Evolutionary conservation across 257 asterid genomes (phyloP), one percentile per base, ranked within the genome.

Genomic region (Asclepias syriaca): DNA sequence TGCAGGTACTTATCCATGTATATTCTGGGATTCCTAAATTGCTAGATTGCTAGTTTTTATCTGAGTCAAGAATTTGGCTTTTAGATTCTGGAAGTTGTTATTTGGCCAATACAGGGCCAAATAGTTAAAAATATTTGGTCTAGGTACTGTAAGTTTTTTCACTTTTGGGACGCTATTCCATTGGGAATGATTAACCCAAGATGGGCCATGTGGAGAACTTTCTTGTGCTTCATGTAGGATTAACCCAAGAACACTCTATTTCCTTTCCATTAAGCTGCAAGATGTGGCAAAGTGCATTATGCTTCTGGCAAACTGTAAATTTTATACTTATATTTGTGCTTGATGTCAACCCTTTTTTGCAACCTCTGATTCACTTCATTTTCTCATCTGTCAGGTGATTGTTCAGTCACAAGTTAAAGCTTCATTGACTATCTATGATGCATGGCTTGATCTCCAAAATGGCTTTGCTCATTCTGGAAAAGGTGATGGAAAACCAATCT

Each of bases 401-500:
- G 85, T 95, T 75, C 96, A 92, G 80, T 91, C 99, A 66, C 98
- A 95, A 79, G 98, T 95, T 57, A 93, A 92, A 83, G 97, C 99
- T 75, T 90, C 93, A 45, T 80, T 95, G 73, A 80, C 87, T 55
- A 79, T 95, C 83, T 74, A 83, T 75, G 97, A 95, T 81, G 92
- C 98, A 80, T 87, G 93, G 95, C 84, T 95, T 80, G 98, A 92
- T 78, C 98, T 95, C 76, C 98, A 95, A 86, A 92, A 84, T 79
- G 97, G 97, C 50, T 95, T 92, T 86, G 78, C 87, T 65, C 95
- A 94, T 88, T 72, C 90, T 69, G 90, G 88, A 68, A 84, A 88
- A 67, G 89, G 77, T 72, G 91, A 87, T 72, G 89, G 89, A 45
- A 85, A 93, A 73, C 97, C 96, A 57, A 81, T 77, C 61, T 92